Evolutionary conservation across 176 grass and related monocot genomes (phyloP).

Genomic region (Carex cristatella): DNA sequence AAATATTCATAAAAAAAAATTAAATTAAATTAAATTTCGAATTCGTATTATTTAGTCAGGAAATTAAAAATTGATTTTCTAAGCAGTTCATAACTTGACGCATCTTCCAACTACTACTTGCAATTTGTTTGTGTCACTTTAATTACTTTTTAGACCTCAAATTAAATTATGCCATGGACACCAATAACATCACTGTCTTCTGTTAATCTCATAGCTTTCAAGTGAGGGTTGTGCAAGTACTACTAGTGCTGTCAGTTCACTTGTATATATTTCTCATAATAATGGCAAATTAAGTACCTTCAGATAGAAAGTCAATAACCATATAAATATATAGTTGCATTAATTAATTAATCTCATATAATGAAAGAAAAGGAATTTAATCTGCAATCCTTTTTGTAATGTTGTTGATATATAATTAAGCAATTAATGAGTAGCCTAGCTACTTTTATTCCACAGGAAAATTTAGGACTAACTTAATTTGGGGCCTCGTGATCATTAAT

Average conservation of each 20-base stretch:
- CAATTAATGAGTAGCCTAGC: neutral
- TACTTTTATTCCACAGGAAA: neutral
- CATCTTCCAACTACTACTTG: neutral
- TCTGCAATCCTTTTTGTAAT: neutral
- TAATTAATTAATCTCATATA: neutral
- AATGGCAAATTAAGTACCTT: neutral
- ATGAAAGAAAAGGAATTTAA: neutral
- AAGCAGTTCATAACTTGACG: neutral
- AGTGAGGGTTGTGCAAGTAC: neutral
- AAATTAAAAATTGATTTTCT: too few species aligned
- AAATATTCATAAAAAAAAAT: too few species aligned
- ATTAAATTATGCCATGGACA: neutral
- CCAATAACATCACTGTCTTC: neutral
- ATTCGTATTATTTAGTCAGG: too few species aligned
- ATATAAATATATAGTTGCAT: neutral
- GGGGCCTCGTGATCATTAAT: neutral
- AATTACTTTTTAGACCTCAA: neutral
- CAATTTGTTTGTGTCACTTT: neutral
- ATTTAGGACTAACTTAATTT: neutral
- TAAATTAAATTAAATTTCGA: too few species aligned
- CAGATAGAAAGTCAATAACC: neutral
- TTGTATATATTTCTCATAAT: neutral
- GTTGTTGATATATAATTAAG: neutral
- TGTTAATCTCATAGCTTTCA: neutral
- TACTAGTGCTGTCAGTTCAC: neutral